phyloP scores from a whole-genome alignment of 345 rosid species.

The Brassica napus region Da-Ae NC_063452.1:49673501-49674000 shows the following conservation, averaged over 20 bases:
- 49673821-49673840: slow-evolving; percentile 9
- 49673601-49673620: slow-evolving; percentile 53
- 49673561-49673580: slow-evolving; percentile 52
- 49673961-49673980: too few species aligned
- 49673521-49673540: slow-evolving; percentile 68
- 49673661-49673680: slow-evolving; percentile 71
- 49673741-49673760: slow-evolving; percentile 40
- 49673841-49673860: slow-evolving; percentile 19
- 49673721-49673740: slow-evolving; percentile 74
- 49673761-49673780: slow-evolving; percentile 21
- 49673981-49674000: too few species aligned
- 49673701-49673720: slow-evolving; percentile 97
- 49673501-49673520: slow-evolving; percentile 46
- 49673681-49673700: slow-evolving; percentile 74
- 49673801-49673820: slow-evolving; percentile 29
- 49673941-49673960: too few species aligned
- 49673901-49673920: slow-evolving; percentile 17
- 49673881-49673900: slow-evolving; percentile 18
- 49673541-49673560: slow-evolving; percentile 57
- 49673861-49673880: slow-evolving; percentile 13
- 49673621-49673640: slow-evolving; percentile 67
- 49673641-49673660: slow-evolving; percentile 60
- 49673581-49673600: slow-evolving; percentile 64
- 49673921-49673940: background rate
- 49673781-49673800: slow-evolving; percentile 28